Base-by-base conservation (phyloP, 371 early-diverging fungal genomes). In the Rhizopus delemar region DNA sequence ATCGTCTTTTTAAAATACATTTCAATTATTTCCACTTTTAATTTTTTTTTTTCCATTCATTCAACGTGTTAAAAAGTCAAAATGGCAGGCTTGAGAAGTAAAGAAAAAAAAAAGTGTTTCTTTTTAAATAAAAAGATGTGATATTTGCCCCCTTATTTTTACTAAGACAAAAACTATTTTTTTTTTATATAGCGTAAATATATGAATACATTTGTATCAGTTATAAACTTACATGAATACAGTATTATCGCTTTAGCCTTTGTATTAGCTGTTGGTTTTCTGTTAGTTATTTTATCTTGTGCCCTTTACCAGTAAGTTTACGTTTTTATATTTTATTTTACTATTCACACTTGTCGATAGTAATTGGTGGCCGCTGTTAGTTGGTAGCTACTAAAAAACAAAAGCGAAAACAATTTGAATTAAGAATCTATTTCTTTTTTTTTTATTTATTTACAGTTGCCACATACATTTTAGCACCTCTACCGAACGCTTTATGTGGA, bases 311-410 rank as follows among this genome's bases (percentile, higher is more conserved):
- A 80, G 86, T 88, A 84, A 71, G 82, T 55, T 16, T 22, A 12
- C 8, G 34, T 35, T 15, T 4, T 59, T 56, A 43, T 57, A 13
- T 4, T 33, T 56, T 6, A 58, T 43, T 50, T 48, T 11, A 11
- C 8, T 7, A 45, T 0, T 29, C 51, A 35, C 9, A 54, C 59
- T 41, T 56, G 13, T 8, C 41, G 58, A 4, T 68, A 90, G 94
- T 67, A 95, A 94, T 72, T 96, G 96, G 96, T 88, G 91, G 81
- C 96, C 97, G 13, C 78, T 95, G 38, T 78, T 93, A 32, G 93
- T 94, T 45, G 86, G 87, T 86, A 80, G 46, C 70, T 49, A 46
- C 1, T 8, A 4, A 1, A 34, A 51, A 4, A 41, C 5, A 41
- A 39, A 28, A 45, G 7, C 34, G 13, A 46, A 32, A 15, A 15